phyloP scores from a whole-genome alignment of 1,284 basidiomycete species.

The Boletellus dicymbophilus region DNA sequence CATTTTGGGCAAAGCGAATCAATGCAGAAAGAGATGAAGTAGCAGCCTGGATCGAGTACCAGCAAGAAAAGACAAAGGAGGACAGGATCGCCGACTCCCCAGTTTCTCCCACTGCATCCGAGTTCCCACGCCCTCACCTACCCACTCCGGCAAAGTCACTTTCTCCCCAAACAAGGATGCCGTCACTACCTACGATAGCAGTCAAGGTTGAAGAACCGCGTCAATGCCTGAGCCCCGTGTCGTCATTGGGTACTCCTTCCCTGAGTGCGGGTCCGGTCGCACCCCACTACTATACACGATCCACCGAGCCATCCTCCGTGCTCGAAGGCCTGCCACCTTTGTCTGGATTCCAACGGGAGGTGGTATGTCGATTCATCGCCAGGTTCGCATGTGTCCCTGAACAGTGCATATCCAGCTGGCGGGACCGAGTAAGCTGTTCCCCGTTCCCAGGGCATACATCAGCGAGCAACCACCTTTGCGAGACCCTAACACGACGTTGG shows the following conservation, averaged over 20 bases:
- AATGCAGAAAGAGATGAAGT: slow-evolving; percentile 23
- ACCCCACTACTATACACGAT: no score
- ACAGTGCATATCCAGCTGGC: not conserved
- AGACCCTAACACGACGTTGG: slow-evolving; percentile 4
- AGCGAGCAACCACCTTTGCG: not conserved
- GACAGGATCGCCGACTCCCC: slow-evolving; percentile 3
- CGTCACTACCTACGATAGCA: slow-evolving; percentile 32
- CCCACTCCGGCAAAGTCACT: slow-evolving; percentile 29
- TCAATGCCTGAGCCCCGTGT: slow-evolving; percentile 6
- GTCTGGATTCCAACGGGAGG: not conserved
- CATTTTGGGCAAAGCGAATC: slow-evolving; percentile 28
- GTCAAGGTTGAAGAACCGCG: slow-evolving; percentile 26
- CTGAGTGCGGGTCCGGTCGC: not conserved
- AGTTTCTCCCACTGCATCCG: slow-evolving; percentile 19
- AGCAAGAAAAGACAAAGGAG: slow-evolving; percentile 26
- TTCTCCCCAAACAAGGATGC: slow-evolving; percentile 19
- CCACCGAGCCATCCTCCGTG: not conserved
- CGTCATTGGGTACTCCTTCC: not conserved
- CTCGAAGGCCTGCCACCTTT: slow-evolving; percentile 7
- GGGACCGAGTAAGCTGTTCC: not conserved
- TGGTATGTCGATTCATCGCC: slow-evolving; percentile 7
- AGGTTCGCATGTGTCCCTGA: not conserved
- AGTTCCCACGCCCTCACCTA: slow-evolving; percentile 22
- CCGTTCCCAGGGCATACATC: not conserved
- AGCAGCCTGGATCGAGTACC: slow-evolving; percentile 29